These are phyloP conservation scores for Castanospermum australe DNA, from an alignment of 306 rosid genomes.

Conservation along the genomic window DNA sequence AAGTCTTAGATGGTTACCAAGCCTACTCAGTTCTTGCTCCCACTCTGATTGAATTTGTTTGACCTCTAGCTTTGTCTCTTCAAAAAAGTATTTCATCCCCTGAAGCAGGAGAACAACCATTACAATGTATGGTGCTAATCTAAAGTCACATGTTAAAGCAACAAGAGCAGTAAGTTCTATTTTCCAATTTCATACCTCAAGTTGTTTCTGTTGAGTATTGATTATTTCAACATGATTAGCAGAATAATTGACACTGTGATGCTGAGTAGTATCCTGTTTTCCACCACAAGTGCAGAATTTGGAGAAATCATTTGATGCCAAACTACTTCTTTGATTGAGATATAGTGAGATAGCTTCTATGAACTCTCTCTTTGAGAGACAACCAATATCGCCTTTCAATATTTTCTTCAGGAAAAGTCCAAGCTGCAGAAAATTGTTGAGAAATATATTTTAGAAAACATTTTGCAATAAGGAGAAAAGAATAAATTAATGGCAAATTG, in stretches of 20 bases:
- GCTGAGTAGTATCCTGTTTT: conserved; percentile 46
- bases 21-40: conserved; percentile 73
- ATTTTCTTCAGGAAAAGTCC: conserved; percentile 88
- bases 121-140: neutral
- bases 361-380: conserved; percentile 71
- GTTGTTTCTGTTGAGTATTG: conserved; percentile 66
- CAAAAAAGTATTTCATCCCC: conserved; percentile 73
- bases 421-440: conserved; percentile 52
- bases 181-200: conserved; percentile 52
- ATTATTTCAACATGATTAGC: conserved; percentile 49
- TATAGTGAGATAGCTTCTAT: conserved; percentile 71
- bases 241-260: conserved; percentile 34
- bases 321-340: conserved; percentile 66
- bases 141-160: conserved; percentile 9
- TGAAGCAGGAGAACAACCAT: conserved; percentile 25
- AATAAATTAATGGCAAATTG: neutral
- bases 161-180: neutral
- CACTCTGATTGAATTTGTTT: conserved; percentile 68
- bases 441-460: neutral
- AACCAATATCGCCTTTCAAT: conserved; percentile 59
- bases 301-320: conserved; percentile 77
- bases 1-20: conserved; percentile 52
- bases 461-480: neutral
- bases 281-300: conserved; percentile 86
- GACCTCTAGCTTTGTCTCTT: conserved; percentile 68